A percentile compares a stretch with the other conserved stretches of the same genome.
Conservation (phyloP, 1,284 basidiomycete genomes). For the Ceratobasidium papillatum region DNA sequence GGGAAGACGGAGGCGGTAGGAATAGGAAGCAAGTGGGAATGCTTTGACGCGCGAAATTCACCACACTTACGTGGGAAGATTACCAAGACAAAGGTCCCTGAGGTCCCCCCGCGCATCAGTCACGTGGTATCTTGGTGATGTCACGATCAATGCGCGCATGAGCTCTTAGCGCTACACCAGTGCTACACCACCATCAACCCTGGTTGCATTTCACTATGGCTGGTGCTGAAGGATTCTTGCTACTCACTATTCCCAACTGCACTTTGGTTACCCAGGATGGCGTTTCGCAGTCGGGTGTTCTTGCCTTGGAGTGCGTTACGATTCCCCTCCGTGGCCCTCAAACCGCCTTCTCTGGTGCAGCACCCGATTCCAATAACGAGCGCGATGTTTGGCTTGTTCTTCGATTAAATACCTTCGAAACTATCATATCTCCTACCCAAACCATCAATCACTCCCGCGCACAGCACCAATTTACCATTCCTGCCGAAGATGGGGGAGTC, state of each 20-base stretch:
- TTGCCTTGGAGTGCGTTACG: conserved; percentile 66
- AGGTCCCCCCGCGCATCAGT: conserved; percentile 7
- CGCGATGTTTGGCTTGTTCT: conserved; percentile 65
- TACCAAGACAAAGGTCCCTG: conserved; percentile 20
- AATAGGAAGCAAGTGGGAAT: conserved; percentile 24
- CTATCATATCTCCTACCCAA: conserved; percentile 44
- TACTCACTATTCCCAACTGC: conserved; percentile 62
- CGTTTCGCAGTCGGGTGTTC: conserved; percentile 54
- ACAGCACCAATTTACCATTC: conserved; percentile 48
- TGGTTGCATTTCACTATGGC: conserved; percentile 16
- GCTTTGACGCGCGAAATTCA: conserved; percentile 27
- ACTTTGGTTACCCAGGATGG: conserved; percentile 52
- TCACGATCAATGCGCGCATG: conserved; percentile 16
- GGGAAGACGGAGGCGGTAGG: conserved; percentile 1
- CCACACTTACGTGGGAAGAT: conserved; percentile 36
- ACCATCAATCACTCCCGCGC: conserved; percentile 50
- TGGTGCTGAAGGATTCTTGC: conserved; percentile 60
- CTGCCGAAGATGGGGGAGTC: conserved; percentile 48
- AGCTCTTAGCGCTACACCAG: not conserved
- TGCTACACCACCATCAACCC: conserved; percentile 4
- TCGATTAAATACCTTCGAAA: conserved; percentile 55
- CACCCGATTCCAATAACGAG: conserved; percentile 7
- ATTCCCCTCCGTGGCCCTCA: conserved; percentile 52
- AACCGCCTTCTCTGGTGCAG: conserved; percentile 4
- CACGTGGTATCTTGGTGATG: conserved; percentile 15